phyloP scores from a whole-genome alignment of 306 rosid genomes.

The peach (Prunus persica) region DNA sequence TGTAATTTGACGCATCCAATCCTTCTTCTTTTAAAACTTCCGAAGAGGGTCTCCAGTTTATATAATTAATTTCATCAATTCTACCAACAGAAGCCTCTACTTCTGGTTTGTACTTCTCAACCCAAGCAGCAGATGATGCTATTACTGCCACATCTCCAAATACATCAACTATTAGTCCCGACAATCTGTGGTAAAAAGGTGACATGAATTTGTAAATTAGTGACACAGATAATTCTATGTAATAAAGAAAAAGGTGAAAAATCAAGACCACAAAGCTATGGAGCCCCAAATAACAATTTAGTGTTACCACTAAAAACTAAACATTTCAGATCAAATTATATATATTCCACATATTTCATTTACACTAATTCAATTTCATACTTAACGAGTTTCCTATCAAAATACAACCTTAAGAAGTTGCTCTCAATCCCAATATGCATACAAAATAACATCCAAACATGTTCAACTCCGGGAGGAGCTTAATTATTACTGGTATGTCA shows the following conservation, averaged over 20 bases:
- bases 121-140: conserved; percentile 98
- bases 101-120: conserved; percentile 79
- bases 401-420: background rate
- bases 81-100: conserved; percentile 54
- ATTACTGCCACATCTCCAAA: conserved; percentile 92
- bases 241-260: background rate
- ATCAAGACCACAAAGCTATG: background rate
- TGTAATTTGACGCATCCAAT: conserved; percentile 48
- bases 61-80: conserved; percentile 53
- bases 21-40: conserved; percentile 94
- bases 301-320: background rate
- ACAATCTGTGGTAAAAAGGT: conserved; percentile 51
- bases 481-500: background rate
- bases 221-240: background rate
- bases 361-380: background rate
- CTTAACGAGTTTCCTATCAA: background rate
- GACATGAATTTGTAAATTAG: conserved; percentile 8
- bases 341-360: background rate
- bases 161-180: conserved; percentile 78
- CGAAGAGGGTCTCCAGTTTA: conserved; percentile 81
- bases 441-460: background rate
- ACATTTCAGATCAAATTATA: background rate
- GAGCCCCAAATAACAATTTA: background rate
- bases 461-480: background rate
- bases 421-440: background rate